Evolutionary conservation across 2,329 filamentous ascomycete genomes (phyloP), one percentile per base, ranked within the genome.

Genomic region (Diaporthe nobilis): DNA sequence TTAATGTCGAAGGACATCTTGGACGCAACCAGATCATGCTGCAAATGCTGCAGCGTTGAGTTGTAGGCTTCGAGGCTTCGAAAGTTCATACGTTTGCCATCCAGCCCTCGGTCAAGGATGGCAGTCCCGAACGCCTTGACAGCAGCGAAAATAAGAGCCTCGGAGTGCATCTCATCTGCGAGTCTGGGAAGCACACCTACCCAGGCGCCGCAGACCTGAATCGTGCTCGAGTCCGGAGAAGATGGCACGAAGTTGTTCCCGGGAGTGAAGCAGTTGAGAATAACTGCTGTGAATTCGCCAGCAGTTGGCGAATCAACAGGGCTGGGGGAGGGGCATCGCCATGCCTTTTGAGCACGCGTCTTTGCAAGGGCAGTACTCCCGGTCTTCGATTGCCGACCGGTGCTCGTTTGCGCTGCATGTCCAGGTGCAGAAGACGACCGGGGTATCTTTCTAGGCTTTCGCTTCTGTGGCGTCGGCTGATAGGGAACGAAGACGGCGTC

Each of bases 131-230:
- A 65, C 3, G 61, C 61, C 42, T 49, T 65, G 25, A 65, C 61
- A n/a, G 61, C 61, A 22, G 42, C 28, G 15, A 39, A 65, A 34
- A 65, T 47, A 13, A 65, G 61, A n/a, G 61, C n/a, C 1, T n/a
- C 42, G 4, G 42, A 65, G 15, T 15, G 42, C 61, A 65, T 49
- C 20, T 44, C 61, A n/a, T 22, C 20, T 28, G 28, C 61, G 17
- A 65, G 61, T 22, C 61, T 65, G 28, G 61, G 61, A 9, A 65
- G 61, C 13, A 65, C 42, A 8, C 61, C 61, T 5, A 65, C 61
- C 61, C 61, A 65, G 28, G 61, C 61, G 20, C 61, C 61, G 17
- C 61, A 65, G 6, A 65, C 61, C 34, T 65, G 61, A 49, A 49
- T 22, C 6, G 60, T 65, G 44, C 42, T 34, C 28, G 61, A 34